These are phyloP conservation scores for Eutrema japonicum DNA, from an alignment of 345 rosid species.

Conservation along the genomic window DNA sequence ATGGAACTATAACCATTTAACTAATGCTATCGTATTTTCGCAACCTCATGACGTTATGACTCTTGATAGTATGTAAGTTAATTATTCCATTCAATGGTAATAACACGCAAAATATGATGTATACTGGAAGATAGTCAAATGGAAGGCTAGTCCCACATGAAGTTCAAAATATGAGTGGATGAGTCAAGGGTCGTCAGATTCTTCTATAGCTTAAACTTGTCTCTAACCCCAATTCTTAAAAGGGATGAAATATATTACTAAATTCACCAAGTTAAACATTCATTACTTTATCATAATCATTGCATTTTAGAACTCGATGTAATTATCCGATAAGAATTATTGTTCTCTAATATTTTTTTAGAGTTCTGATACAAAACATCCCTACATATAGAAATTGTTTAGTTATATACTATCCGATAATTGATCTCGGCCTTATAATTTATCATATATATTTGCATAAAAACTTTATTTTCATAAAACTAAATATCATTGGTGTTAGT, in stretches of 20 bases:
- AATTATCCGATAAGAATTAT: slow-evolving; percentile 11
- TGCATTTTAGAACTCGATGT: slow-evolving; percentile 29
- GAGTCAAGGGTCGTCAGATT: slow-evolving; percentile 41
- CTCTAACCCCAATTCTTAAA: slow-evolving; percentile 32
- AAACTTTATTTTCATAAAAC: not conserved
- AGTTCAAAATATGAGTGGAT: slow-evolving; percentile 41
- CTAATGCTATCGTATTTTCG: slow-evolving; percentile 10
- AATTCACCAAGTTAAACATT: slow-evolving; percentile 15
- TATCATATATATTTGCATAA: not conserved
- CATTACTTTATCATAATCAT: slow-evolving; percentile 33
- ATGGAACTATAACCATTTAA: slow-evolving; percentile 7
- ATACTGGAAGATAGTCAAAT: slow-evolving; percentile 20
- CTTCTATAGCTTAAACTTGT: slow-evolving; percentile 35
- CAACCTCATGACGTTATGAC: not conserved
- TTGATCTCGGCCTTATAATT: slow-evolving; percentile 1
- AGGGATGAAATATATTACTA: slow-evolving; percentile 21
- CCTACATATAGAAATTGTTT: not conserved
- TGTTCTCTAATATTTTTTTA: not conserved
- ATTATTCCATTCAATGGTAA: slow-evolving; percentile 1
- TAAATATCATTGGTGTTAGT: not conserved
- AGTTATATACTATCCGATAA: slow-evolving; percentile 10
- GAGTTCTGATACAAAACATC: slow-evolving; percentile 13
- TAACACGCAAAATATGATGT: slow-evolving; percentile 7
- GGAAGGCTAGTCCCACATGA: slow-evolving; percentile 37
- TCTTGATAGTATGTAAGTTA: not conserved